phyloP scores from a whole-genome alignment of 352 stramenopile genomes.

The Poterioochromonas sp. region DNA sequence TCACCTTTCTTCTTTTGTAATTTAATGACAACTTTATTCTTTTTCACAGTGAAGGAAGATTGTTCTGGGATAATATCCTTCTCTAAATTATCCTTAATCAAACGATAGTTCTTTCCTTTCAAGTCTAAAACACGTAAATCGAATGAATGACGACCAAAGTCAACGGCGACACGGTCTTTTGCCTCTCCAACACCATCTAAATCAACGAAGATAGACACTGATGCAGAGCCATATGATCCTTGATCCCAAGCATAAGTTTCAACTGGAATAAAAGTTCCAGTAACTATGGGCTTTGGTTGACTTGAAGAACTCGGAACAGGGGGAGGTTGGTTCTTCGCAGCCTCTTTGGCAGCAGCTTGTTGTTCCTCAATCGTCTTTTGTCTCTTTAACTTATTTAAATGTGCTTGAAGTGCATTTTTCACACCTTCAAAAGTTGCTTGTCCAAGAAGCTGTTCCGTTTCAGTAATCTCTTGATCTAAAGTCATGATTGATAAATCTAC shows the following conservation, averaged over 20 bases:
- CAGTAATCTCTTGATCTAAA: neutral
- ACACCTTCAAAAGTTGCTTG: neutral
- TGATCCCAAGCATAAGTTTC: slow-evolving; percentile 53
- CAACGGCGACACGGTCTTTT: slow-evolving; percentile 55
- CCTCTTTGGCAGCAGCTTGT: no score
- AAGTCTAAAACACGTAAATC: slow-evolving; percentile 53
- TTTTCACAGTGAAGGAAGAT: slow-evolving; percentile 50
- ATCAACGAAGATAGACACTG: slow-evolving; percentile 61
- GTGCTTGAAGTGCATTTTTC: neutral
- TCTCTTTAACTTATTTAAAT: neutral
- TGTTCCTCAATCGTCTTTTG: neutral
- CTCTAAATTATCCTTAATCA: slow-evolving; percentile 64
- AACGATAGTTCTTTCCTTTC: slow-evolving; percentile 56
- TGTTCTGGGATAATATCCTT: slow-evolving; percentile 61
- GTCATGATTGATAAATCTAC: no score
- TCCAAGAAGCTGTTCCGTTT: neutral
- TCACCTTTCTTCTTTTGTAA: slow-evolving; percentile 48
- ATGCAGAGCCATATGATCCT: slow-evolving; percentile 57
- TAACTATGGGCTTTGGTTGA: neutral
- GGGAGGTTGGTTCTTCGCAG: no score
- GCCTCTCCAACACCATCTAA: slow-evolving; percentile 52
- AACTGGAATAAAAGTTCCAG: slow-evolving; percentile 43
- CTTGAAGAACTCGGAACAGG: no score
- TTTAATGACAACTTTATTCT: slow-evolving; percentile 48
- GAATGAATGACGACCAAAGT: slow-evolving; percentile 53